Percentiles rank a stretch among this genome's conserved stretches.
Conservation (phyloP, 129 eudicot species). For the Flaveria sonorensis region DNA sequence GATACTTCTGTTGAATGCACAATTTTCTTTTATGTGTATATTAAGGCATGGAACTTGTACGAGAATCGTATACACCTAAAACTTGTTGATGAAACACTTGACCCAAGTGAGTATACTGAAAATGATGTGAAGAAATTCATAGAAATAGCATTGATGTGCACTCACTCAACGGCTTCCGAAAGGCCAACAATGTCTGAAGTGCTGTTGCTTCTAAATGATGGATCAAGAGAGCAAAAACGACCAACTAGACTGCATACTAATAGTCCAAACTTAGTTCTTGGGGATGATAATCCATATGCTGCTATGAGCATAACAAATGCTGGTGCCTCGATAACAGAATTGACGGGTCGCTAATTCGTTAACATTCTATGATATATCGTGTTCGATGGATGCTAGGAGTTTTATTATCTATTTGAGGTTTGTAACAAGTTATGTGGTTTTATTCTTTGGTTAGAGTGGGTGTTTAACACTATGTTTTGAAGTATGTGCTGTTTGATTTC, state of each 20-base stretch:
- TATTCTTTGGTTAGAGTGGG: not conserved
- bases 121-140: constrained; percentile 60
- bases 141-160: constrained; percentile 66
- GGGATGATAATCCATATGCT: constrained; percentile 19
- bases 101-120: constrained; percentile 43
- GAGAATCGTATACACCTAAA: constrained; percentile 42
- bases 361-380: not conserved
- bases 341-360: constrained; percentile 33
- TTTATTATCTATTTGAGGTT: too few species aligned
- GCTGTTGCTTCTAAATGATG: constrained; percentile 52
- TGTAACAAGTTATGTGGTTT: not conserved
- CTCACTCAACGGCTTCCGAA: constrained; percentile 54
- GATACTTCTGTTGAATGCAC: not conserved
- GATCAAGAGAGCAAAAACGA: constrained; percentile 31
- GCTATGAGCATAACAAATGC: constrained; percentile 25
- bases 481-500: not conserved
- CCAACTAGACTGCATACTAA: constrained; percentile 41
- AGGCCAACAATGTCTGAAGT: constrained; percentile 83
- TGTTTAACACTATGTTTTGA: not conserved
- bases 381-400: not conserved
- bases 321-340: constrained; percentile 36
- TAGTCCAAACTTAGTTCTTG: constrained; percentile 23
- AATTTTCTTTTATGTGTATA: not conserved
- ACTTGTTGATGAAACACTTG: constrained; percentile 58
- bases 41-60: constrained; percentile 68